These are phyloP conservation scores for Hyaloraphidium curvatum DNA, from an alignment of 192 early-diverging fungal genomes.

Conservation along the genomic window DNA sequence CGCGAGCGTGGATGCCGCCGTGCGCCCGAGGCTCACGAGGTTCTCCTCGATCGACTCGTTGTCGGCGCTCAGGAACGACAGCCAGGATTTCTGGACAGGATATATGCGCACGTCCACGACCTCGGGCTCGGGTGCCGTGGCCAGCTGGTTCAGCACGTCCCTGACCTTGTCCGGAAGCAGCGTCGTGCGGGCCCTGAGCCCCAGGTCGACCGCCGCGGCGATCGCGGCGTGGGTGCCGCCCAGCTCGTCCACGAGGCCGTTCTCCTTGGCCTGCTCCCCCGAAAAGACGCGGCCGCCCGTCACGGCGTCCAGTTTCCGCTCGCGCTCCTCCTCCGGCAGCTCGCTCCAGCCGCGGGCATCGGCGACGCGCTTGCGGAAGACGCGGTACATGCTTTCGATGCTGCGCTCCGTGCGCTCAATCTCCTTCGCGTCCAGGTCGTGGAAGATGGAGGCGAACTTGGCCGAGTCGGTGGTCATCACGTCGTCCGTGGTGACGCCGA, in stretches of 20 bases:
- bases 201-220: constrained; percentile 22
- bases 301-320: constrained; percentile 10
- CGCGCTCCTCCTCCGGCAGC: constrained; percentile 28
- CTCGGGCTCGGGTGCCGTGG: too few species aligned
- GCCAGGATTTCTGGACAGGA: too few species aligned
- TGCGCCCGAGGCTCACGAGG: too few species aligned
- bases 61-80: too few species aligned
- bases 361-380: constrained; percentile 33
- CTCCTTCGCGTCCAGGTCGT: constrained; percentile 21
- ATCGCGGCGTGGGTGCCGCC: constrained; percentile 30
- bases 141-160: too few species aligned
- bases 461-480: constrained; percentile 25
- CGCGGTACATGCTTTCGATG: constrained; percentile 28
- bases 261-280: constrained; percentile 29
- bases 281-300: constrained; percentile 45
- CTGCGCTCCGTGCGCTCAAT: constrained; percentile 23
- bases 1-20: too few species aligned
- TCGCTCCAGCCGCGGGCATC: constrained; percentile 27
- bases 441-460: constrained; percentile 22
- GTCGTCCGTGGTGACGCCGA: constrained; percentile 40
- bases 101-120: too few species aligned
- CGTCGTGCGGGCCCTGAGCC: constrained; percentile 15
- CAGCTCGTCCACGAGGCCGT: constrained; percentile 41
- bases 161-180: constrained; percentile 14
- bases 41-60: too few species aligned